Conservation (phyloP, 768 basidiomycete genomes). For the Gyrodon lividus region DNA sequence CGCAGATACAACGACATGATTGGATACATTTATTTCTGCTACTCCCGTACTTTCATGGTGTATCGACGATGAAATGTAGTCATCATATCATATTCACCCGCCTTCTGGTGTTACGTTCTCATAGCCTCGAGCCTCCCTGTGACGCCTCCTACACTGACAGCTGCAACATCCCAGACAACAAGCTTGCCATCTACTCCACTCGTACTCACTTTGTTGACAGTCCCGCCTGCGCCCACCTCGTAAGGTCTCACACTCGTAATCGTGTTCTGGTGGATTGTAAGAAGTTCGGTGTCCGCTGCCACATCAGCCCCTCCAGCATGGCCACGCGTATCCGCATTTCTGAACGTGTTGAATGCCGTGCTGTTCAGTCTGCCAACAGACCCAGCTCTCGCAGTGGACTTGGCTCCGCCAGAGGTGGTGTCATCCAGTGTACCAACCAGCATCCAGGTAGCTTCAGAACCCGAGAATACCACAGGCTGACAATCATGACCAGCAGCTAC, state of each 20-base stretch:
- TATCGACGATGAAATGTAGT: not conserved
- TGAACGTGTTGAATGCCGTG: constrained; percentile 92
- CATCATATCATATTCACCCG: constrained; percentile 4
- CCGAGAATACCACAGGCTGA: constrained; percentile 86
- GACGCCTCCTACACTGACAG: constrained; percentile 45
- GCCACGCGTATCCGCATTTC: constrained; percentile 82
- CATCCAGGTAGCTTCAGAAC: constrained; percentile 76
- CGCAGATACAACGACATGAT: constrained; percentile 13
- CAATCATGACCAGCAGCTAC: constrained; percentile 98
- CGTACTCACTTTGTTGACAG: constrained; percentile 79
- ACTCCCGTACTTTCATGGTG: not conserved
- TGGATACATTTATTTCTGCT: not conserved
- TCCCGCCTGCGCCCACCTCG: constrained; percentile 48
- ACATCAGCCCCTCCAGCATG: constrained; percentile 33
- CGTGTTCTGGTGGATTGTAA: constrained; percentile 96
- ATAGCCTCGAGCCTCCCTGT: constrained; percentile 50
- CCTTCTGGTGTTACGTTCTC: constrained; percentile 36
- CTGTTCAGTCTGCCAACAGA: constrained; percentile 80
- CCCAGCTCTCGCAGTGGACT: constrained; percentile 40
- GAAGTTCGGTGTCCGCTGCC: constrained; percentile 65
- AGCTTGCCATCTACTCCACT: constrained; percentile 92
- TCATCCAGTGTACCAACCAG: constrained; percentile 84
- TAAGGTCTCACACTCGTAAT: constrained; percentile 90
- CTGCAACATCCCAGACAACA: constrained; percentile 84
- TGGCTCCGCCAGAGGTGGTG: constrained; percentile 42